phyloP scores from a whole-genome alignment of 2,329 filamentous ascomycete species.

The Paraconiothyrium brasiliense region DNA sequence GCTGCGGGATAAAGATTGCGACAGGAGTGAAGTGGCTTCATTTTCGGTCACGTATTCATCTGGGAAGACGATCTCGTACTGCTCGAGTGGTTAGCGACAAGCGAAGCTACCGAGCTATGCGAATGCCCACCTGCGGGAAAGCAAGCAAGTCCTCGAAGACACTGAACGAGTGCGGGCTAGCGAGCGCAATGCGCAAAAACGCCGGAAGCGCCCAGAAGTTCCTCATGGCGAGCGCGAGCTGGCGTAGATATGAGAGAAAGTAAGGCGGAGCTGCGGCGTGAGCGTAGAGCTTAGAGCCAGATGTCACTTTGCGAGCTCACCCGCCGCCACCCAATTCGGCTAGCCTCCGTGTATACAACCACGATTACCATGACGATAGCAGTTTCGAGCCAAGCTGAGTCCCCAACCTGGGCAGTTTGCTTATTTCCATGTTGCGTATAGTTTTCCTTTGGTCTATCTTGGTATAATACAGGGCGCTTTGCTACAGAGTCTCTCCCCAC shows the following conservation, averaged over 20 bases:
- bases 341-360: neutral
- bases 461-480: too few species aligned
- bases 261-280: slow-evolving; percentile 18
- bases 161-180: slow-evolving; percentile 74
- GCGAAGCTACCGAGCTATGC: neutral
- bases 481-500: too few species aligned
- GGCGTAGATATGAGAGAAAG: slow-evolving; percentile 7
- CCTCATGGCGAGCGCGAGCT: slow-evolving; percentile 46
- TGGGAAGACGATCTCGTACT: slow-evolving; percentile 85
- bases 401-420: too few species aligned
- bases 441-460: too few species aligned
- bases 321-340: slow-evolving; percentile 1
- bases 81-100: slow-evolving; percentile 26
- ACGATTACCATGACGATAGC: neutral
- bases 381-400: too few species aligned
- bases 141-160: slow-evolving; percentile 89
- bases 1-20: slow-evolving; percentile 34
- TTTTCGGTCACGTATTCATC: slow-evolving; percentile 75
- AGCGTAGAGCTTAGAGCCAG: slow-evolving; percentile 38
- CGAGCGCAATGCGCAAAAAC: slow-evolving; percentile 58
- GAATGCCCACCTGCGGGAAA: slow-evolving; percentile 76
- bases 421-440: too few species aligned
- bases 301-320: slow-evolving; percentile 37
- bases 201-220: slow-evolving; percentile 60
- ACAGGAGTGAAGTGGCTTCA: slow-evolving; percentile 71